phyloP scores from a whole-genome alignment of 768 basidiomycete species.

The Pleurotus citrinopileatus region DNA sequence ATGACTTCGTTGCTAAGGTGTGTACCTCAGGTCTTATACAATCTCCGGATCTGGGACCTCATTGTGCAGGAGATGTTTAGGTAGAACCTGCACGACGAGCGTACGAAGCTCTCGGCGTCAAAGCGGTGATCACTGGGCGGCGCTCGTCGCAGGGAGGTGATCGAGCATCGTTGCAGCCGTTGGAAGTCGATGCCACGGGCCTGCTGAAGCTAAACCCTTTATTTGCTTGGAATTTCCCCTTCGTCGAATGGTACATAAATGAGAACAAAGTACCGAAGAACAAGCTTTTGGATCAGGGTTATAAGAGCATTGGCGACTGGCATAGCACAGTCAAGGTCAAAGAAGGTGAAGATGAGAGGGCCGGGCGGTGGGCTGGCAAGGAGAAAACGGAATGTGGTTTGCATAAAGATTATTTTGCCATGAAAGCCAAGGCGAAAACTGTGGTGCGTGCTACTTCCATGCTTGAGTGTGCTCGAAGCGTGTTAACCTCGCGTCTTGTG shows the following conservation, averaged over 20 bases:
- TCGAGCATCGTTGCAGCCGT: conserved; percentile 73
- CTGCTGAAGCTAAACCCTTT: conserved; percentile 94
- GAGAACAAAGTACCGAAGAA: conserved; percentile 85
- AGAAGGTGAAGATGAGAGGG: conserved; percentile 81
- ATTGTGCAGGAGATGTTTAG: conserved; percentile 33
- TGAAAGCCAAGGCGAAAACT: conserved; percentile 54
- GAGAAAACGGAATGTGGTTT: conserved; percentile 95
- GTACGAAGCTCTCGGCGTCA: conserved; percentile 74
- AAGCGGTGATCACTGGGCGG: conserved; percentile 92
- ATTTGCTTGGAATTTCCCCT: conserved; percentile 79
- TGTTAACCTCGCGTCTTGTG: conserved; percentile 5
- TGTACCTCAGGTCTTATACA: conserved; percentile 14
- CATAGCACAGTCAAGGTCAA: conserved; percentile 80
- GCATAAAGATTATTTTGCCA: conserved; percentile 85
- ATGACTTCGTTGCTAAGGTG: conserved; percentile 93
- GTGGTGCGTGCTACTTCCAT: conserved; percentile 2
- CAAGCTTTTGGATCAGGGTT: conserved; percentile 84
- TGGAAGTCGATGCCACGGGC: conserved; percentile 90
- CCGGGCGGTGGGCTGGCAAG: conserved; percentile 89
- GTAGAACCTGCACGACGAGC: conserved; percentile 92
- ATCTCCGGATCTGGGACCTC: conserved; percentile 6
- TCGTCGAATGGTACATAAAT: conserved; percentile 84
- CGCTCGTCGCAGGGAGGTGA: conserved; percentile 93
- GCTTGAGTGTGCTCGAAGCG: background rate
- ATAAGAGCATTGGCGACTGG: conserved; percentile 96